phyloP scores from a whole-genome alignment of 2,329 filamentous ascomycete genomes.

The Tolypocladium paradoxum region DNA sequence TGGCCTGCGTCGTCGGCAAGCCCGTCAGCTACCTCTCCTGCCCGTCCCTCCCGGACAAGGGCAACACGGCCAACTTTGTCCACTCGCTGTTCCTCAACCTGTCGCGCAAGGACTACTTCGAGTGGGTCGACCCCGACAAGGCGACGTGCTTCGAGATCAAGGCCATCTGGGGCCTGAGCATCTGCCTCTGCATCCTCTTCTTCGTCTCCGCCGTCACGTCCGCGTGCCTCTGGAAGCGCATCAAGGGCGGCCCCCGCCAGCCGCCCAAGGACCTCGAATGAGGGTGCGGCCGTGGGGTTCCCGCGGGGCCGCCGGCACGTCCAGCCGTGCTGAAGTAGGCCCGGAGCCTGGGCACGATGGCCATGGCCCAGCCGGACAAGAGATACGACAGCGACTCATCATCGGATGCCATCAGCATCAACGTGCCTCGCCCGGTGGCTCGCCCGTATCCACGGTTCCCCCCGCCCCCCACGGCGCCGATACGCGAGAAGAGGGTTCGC shows the following conservation, averaged over 20 bases:
- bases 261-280: slow-evolving; percentile 39
- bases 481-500: slow-evolving; percentile 11
- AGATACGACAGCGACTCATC: slow-evolving; percentile 19
- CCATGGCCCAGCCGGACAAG: slow-evolving; percentile 20
- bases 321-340: slow-evolving; percentile 11
- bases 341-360: slow-evolving; percentile 26
- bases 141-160: slow-evolving; percentile 75
- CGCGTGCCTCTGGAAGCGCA: slow-evolving; percentile 51
- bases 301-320: slow-evolving; percentile 8
- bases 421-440: slow-evolving; percentile 7
- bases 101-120: slow-evolving; percentile 20
- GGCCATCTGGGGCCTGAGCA: slow-evolving; percentile 75
- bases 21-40: slow-evolving; percentile 74
- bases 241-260: slow-evolving; percentile 28
- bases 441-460: slow-evolving; percentile 17
- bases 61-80: slow-evolving; percentile 33
- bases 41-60: slow-evolving; percentile 32
- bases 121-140: slow-evolving; percentile 41
- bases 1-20: slow-evolving; percentile 67
- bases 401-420: slow-evolving; percentile 16
- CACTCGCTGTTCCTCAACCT: slow-evolving; percentile 31
- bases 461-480: slow-evolving; percentile 26
- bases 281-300: slow-evolving; percentile 34
- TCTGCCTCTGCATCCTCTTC: slow-evolving; percentile 65
- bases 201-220: slow-evolving; percentile 49